Evolutionary conservation across 768 basidiomycete genomes (phyloP), one percentile per base, ranked within the genome.

Genomic region (Podaxis carcinomalis): DNA sequence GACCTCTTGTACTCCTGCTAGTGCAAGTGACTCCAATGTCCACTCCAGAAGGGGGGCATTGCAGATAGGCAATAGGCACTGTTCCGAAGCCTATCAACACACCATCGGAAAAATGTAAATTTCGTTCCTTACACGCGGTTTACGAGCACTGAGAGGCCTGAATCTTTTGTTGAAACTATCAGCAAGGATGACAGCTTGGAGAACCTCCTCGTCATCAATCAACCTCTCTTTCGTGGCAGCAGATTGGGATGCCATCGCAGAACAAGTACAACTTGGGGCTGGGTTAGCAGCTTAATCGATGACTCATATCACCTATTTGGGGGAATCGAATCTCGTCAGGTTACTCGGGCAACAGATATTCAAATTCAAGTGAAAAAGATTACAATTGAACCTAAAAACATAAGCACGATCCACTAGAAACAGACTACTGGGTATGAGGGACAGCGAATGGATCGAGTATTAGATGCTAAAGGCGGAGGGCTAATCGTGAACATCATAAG

Each of bases 161-260:
- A 98, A 96, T 58, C 93, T 84, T 68, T 88, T 90, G 79, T 97
- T 95, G 78, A 95, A 97, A 65, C 93, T 95, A 72, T 99, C 96
- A 10, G 96, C 94, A 44, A 99, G 87, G 47, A 99, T 87, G 59
- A 98, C 91, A 16, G 96, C 96, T 69, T 98, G 95, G 0, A 98
- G 78, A 19, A 92, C 86, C 54, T 97, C 90, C 53, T 93, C 88
- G 13, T 87, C 86, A 54, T 80, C 82, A 39, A 84, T 77, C 13
- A 85, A 72, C 62, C 87, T 87, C 65, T 90, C 89, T 67, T 89
- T 89, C 46, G 78, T 78, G 57, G 71, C 64, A 57, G 69, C 69
- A 50, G 77, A 73, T 75, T 91, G 92, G 25, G 89, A 82, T 9
- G 85, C 81, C 91, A 94, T 93, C 62, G 39, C 57, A 46, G 49